Evolutionary conservation across 495 filamentous ascomycete genomes (phyloP), one percentile per base, ranked within the genome.

Genomic region (Neurospora sp.): DNA sequence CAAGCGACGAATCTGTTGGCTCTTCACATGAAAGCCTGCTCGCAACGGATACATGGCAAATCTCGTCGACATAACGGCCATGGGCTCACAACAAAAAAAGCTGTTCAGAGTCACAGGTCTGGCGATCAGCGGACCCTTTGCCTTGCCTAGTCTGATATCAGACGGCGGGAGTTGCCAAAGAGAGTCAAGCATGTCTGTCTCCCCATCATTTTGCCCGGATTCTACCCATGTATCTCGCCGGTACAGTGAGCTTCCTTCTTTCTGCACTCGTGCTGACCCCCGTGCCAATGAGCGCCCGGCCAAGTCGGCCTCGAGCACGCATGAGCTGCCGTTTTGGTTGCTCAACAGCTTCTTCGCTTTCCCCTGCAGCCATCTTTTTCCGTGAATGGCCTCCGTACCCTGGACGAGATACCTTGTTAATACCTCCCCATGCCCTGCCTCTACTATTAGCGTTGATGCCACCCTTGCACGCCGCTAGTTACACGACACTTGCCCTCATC

Each of bases 271-370:
- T 71, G 69, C 70, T 73, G 71, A 40, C 66, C 74, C 75, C 78
- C 78, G 79, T 75, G 42, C 78, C 79, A 79, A 80, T 80, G 72
- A 78, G 71, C 59, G 71, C 44, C 22, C 73, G 75, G 74, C 71
- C 73, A 53, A 68, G 75, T 72, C 69, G 75, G 40, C 73, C 70
- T 75, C 75, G 71, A 78, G 40, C 53, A 74, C 76, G 80, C 80
- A 80, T 76, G 76, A 78, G 74, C 75, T 77, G 79, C 79, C 78
- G 70, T 70, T 79, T 81, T 80, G 78, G 76, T 82, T 76, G 75
- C 78, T 81, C 72, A 75, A 77, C 75, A 76, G 76, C 76, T 76
- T 61, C 71, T 66, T 66, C 27, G 12, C 53, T 69, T 70, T 70
- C 70, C 78, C 77, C 74, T 80, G 78, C 78, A 80, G 75, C 78